A percentile compares a stretch with the other conserved stretches of the same genome.
Evolutionary conservation across 768 basidiomycete genomes (phyloP).

Genomic region (Ramaria rubella): DNA sequence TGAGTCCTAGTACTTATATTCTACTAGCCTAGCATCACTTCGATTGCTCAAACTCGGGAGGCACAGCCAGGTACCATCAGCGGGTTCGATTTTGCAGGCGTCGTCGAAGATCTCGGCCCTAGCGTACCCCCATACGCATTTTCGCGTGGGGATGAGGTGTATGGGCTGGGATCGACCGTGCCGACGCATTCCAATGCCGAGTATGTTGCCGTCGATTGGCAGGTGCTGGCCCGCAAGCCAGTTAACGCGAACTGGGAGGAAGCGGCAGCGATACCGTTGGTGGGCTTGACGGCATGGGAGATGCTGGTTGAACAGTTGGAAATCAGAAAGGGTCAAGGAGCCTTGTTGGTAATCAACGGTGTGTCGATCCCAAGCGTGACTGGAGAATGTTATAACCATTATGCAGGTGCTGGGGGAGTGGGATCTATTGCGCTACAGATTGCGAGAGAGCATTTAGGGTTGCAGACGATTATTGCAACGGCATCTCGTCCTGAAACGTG

Average conservation of each 20-base stretch:
- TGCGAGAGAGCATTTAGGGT: neutral
- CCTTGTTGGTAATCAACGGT: neutral
- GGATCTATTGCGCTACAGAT: neutral
- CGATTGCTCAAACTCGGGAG: neutral
- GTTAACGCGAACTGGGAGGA: slow-evolving; percentile 5
- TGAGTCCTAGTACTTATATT: neutral
- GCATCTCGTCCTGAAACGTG: slow-evolving; percentile 5
- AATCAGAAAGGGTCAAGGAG: neutral
- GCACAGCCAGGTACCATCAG: neutral
- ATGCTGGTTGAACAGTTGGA: slow-evolving; percentile 10
- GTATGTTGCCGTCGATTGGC: slow-evolving; percentile 8
- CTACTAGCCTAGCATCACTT: neutral
- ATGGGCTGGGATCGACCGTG: neutral
- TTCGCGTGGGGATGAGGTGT: neutral
- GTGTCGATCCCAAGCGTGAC: neutral
- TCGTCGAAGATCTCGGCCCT: neutral
- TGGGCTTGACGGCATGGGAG: slow-evolving; percentile 13
- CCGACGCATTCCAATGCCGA: slow-evolving; percentile 9
- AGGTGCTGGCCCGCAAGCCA: neutral
- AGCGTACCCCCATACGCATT: neutral
- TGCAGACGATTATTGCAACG: slow-evolving; percentile 9
- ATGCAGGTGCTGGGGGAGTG: neutral
- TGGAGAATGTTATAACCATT: neutral
- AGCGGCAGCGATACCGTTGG: slow-evolving; percentile 10
- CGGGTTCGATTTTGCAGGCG: neutral